These are phyloP conservation scores for Aspergillus sergii DNA, from an alignment of 2,329 filamentous ascomycete genomes.

Conservation along the genomic window DNA sequence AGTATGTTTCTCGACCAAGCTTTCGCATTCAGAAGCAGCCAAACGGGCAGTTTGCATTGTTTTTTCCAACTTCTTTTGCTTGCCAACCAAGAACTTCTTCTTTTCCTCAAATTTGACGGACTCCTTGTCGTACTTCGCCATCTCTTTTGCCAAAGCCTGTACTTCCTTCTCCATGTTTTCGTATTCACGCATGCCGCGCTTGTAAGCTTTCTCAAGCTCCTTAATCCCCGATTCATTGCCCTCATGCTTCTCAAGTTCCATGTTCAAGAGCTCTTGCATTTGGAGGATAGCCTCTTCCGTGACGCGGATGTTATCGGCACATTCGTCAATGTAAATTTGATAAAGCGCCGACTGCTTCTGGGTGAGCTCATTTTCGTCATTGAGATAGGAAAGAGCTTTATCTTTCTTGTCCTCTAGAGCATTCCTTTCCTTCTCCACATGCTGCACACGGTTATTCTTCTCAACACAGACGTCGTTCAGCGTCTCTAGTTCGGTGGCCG, in stretches of 20 bases:
- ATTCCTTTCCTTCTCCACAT: slow-evolving; percentile 96
- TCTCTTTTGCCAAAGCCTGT: slow-evolving; percentile 78
- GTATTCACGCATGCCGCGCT: slow-evolving; percentile 78
- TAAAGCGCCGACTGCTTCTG: slow-evolving; percentile 90
- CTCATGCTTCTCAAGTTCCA: slow-evolving; percentile 87
- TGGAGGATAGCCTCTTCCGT: slow-evolving; percentile 89
- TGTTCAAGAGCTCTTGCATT: slow-evolving; percentile 82
- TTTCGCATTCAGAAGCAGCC: slow-evolving; percentile 71
- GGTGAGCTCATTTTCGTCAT: slow-evolving; percentile 89
- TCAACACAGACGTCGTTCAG: slow-evolving; percentile 94
- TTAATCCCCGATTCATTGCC: slow-evolving; percentile 91
- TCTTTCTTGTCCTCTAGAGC: slow-evolving; percentile 95
- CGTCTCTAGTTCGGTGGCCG: slow-evolving; percentile 83
- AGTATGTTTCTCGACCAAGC: slow-evolving; percentile 74
- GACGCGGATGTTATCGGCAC: slow-evolving; percentile 83
- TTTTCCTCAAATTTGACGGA: slow-evolving; percentile 98
- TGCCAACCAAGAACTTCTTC: slow-evolving; percentile 86
- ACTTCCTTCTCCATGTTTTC: slow-evolving; percentile 80
- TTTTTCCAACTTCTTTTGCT: slow-evolving; percentile 95
- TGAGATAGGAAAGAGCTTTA: slow-evolving; percentile 83
- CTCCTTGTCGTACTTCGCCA: slow-evolving; percentile 93
- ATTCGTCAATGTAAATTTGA: slow-evolving; percentile 87
- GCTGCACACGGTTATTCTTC: slow-evolving; percentile 92
- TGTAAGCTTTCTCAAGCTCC: slow-evolving; percentile 80
- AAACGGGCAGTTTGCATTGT: slow-evolving; percentile 76